Conservation (phyloP, 768 basidiomycete species). For the Termitomyces heimii region DNA sequence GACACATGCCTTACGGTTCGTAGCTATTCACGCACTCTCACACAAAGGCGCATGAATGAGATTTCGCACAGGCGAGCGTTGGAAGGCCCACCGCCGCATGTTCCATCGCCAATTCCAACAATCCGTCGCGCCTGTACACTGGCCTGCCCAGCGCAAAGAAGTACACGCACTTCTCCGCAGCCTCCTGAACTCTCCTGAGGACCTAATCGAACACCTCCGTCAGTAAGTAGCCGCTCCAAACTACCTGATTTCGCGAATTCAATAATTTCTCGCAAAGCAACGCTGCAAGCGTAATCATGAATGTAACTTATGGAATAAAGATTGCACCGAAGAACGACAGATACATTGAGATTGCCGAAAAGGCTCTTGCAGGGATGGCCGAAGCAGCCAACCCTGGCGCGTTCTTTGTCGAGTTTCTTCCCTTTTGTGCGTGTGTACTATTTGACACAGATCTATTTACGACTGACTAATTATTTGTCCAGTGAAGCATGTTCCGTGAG, state of each 20-base stretch:
- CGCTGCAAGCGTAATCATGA: conserved; percentile 48
- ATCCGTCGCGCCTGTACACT: conserved; percentile 31
- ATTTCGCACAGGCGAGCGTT: conserved; percentile 33
- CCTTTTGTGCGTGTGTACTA: conserved; percentile 22
- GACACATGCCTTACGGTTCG: conserved; percentile 47
- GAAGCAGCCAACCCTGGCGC: conserved; percentile 46
- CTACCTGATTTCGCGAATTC: neutral
- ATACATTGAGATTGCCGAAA: conserved; percentile 48
- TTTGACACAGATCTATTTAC: neutral
- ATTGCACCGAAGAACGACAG: conserved; percentile 35
- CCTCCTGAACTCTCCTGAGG: conserved; percentile 34
- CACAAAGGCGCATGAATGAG: neutral
- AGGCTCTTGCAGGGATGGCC: conserved; percentile 43
- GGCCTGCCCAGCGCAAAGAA: conserved; percentile 40
- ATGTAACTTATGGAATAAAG: conserved; percentile 44
- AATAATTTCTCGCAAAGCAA: conserved; percentile 25
- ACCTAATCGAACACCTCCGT: conserved; percentile 42
- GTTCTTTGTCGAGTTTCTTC: conserved; percentile 46
- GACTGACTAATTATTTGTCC: neutral
- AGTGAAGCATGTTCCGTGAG: conserved; percentile 48
- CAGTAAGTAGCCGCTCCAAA: conserved; percentile 27
- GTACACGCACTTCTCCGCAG: conserved; percentile 38
- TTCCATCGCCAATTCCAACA: conserved; percentile 48
- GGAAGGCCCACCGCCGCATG: conserved; percentile 47
- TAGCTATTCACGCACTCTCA: neutral